These are phyloP conservation scores for Dictyostelium citrinum DNA, from an alignment of 78 protist genomes.

Conservation along the genomic window DNA sequence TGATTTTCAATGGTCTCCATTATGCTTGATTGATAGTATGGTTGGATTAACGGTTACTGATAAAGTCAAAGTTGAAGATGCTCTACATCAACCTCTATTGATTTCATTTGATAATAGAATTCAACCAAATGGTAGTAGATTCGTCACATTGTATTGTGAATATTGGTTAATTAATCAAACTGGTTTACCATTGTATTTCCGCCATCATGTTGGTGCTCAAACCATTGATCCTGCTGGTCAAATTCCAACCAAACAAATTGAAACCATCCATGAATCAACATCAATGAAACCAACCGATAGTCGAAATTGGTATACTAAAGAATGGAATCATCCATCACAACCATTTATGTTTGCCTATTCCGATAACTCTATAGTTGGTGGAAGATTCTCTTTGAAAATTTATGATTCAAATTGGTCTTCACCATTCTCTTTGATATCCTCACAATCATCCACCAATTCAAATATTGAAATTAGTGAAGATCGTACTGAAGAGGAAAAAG, in stretches of 20 bases:
- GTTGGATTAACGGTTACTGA: neutral
- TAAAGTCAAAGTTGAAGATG: conserved; percentile 28
- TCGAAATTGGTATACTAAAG: conserved; percentile 22
- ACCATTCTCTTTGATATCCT: conserved; percentile 46
- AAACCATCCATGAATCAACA: neutral
- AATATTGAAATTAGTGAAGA: conserved; percentile 43
- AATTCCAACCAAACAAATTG: neutral
- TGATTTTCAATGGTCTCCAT: conserved; percentile 61
- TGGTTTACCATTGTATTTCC: conserved; percentile 62
- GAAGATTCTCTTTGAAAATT: conserved; percentile 24
- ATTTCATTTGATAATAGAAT: conserved; percentile 63
- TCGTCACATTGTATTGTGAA: conserved; percentile 41
- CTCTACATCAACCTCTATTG: conserved; percentile 4
- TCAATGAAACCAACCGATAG: neutral
- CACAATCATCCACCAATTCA: neutral
- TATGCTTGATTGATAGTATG: conserved; percentile 33
- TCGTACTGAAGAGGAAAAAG: conserved; percentile 40
- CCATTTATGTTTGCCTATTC: conserved; percentile 74
- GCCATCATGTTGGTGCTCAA: conserved; percentile 75
- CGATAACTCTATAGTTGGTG: conserved; percentile 30
- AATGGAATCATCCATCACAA: conserved; percentile 47
- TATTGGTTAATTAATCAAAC: conserved; percentile 82
- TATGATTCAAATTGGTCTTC: conserved; percentile 56
- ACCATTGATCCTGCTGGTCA: conserved; percentile 68
- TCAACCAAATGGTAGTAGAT: conserved; percentile 40